Base-by-base conservation (phyloP, 352 stramenopile species). In the Phytophthora constricta region DNA sequence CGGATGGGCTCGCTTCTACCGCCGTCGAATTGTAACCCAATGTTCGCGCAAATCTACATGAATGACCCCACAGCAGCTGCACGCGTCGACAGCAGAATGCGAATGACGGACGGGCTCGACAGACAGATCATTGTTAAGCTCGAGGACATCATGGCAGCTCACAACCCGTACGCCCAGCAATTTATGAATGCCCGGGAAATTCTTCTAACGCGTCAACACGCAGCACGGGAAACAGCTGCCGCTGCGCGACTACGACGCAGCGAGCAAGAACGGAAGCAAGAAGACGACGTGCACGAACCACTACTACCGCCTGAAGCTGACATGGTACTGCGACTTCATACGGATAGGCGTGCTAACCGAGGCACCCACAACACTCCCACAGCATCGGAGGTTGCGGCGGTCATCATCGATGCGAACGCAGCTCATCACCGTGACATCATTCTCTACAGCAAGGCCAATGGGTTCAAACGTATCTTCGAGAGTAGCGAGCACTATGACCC, bases 31-130 rank as follows among this genome's bases (percentile, higher is more conserved):
- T 1, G 16, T 25, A 10, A 20, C 3, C 2, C 52, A 1, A 62
- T 43, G 61, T 55, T 63, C 33, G 61, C 51, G 0, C 51, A 68
- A 49, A 46, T 57, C n/a, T 68, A 68, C 33, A 68, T 68, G 14
- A 51, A 22, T 14, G 52, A 68, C 16, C 43, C 45, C 1, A 50
- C 56, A 1, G 60, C 43, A 16, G 22, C 27, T 0, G 20, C 19
- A 7, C 50, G 50, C 7, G 22, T 49, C 1, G 9, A 2, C 43
- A 25, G 39, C 4, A 49, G 59, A 0, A 55, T 42, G 13, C 11
- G 19, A 7, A 57, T 63, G 25, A 58, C 28, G 7, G 17, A 26
- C 17, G 61, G 45, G 2, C 4, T 58, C 1, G n/a, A 50, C 25
- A 2, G 4, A 5, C 4, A n/a, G 1, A 25, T 53, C 16, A 11